Conservation (phyloP, 176 grass and related monocot species). For the Aegilops longissima region DNA sequence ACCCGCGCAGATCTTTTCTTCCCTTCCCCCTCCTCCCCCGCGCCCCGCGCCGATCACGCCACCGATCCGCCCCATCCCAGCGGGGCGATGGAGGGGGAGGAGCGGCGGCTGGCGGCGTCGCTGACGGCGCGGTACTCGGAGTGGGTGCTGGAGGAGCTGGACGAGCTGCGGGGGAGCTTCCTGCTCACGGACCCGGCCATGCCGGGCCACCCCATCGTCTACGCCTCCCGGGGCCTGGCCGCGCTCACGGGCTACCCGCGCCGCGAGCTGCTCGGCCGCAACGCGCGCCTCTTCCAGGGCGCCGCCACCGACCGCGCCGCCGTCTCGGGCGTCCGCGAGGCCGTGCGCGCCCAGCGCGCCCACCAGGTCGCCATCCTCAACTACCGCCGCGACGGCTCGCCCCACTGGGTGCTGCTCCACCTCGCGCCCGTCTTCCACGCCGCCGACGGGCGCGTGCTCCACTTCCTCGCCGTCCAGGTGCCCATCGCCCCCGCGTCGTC, state of each 20-base stretch:
- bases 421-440: constrained; percentile 73
- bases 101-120: background rate
- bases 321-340: constrained; percentile 66
- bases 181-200: constrained; percentile 86
- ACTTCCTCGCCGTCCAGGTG: constrained; percentile 92
- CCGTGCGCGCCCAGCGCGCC: constrained; percentile 53
- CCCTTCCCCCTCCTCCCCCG: background rate
- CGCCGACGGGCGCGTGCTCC: constrained; percentile 56
- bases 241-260: constrained; percentile 56
- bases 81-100: background rate
- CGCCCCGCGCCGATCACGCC: constrained; percentile 23
- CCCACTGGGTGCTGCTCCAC: constrained; percentile 86
- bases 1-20: constrained; percentile 45
- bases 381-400: constrained; percentile 73
- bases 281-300: constrained; percentile 86
- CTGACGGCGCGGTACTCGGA: constrained; percentile 81
- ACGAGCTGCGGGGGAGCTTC: constrained; percentile 74
- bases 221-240: constrained; percentile 65
- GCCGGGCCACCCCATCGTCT: constrained; percentile 87
- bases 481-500: constrained; percentile 35
- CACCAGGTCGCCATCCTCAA: constrained; percentile 71
- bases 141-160: constrained; percentile 72
- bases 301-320: constrained; percentile 70
- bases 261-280: constrained; percentile 70
- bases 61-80: background rate